phyloP scores from a whole-genome alignment of 176 grass and related monocot species.

The Panicum miliaceum region DNA sequence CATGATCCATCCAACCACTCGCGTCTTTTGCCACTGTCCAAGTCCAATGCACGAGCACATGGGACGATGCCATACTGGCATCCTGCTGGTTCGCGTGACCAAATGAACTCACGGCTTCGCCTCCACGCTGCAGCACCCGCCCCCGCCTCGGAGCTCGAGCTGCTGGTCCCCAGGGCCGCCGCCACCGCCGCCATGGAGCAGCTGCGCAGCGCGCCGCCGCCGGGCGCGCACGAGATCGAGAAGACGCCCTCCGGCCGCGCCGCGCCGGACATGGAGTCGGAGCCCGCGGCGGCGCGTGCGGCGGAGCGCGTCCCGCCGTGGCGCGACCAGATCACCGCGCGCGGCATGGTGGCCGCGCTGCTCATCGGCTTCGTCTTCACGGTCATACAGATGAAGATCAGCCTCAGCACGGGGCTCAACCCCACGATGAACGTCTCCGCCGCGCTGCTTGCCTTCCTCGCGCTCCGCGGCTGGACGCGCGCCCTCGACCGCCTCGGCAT shows the following conservation, averaged over 20 bases:
- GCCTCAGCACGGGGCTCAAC: conserved; percentile 82
- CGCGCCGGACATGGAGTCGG: conserved; percentile 51
- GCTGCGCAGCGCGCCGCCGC: background rate
- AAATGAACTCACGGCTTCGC: conserved; percentile 40
- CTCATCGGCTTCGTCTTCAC: conserved; percentile 81
- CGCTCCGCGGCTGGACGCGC: conserved; percentile 78
- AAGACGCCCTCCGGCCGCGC: conserved; percentile 36
- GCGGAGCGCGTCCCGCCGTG: conserved; percentile 73
- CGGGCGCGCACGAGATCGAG: conserved; percentile 44
- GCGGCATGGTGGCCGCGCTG: conserved; percentile 71
- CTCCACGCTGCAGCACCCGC: conserved; percentile 14
- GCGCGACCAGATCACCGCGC: conserved; percentile 73
- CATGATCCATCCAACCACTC: background rate
- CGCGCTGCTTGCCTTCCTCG: conserved; percentile 89
- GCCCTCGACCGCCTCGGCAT: conserved; percentile 67
- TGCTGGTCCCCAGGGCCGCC: conserved; percentile 24
- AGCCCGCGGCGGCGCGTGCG: conserved; percentile 38
- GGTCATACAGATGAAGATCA: conserved; percentile 95
- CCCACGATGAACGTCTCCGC: conserved; percentile 95
- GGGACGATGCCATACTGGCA: background rate
- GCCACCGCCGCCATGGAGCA: conserved; percentile 34
- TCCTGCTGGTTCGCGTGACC: background rate
- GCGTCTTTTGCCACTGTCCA: background rate
- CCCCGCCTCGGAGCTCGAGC: conserved; percentile 51
- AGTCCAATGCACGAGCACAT: conserved; percentile 32